Evolutionary conservation across 352 stramenopile genomes (phyloP), one percentile per base, ranked within the genome.

Genomic region (Globisporangium polare): DNA sequence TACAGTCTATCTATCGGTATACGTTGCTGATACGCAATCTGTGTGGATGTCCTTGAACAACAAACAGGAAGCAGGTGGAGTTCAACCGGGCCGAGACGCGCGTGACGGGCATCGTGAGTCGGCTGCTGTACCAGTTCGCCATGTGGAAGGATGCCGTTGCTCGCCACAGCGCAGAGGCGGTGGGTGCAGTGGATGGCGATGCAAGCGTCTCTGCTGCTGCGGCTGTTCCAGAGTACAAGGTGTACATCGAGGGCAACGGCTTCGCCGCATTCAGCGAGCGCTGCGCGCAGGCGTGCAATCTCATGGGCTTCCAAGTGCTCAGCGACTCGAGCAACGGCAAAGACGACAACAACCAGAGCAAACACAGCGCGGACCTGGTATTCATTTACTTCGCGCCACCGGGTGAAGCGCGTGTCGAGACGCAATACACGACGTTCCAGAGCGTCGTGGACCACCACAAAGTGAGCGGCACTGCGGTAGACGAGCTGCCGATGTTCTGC

Each of bases 121-220:
- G 86, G 18, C 63, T 95, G 37, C 65, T 95, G 31, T 95, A 95
- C 68, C 74, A 87, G 13, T 70, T 84, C 57, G 73, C 74, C 8
- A 58, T 79, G 18, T 90, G 80, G 77, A 60, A 60, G 53, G 20
- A 62, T 72, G 26, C 60, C 66, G 37, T 68, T 65, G 1, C 65
- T 73, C 51, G 63, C 63, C 18, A 43, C 66, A 50, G 20, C 22
- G 15, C 17, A 46, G 2, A 58, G 13, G 7, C 58, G 22, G 49
- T 0, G 42, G 24, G 20, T 0, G 15, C 13, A 1, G 3, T 46
- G 7, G 41, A 46, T 46, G 41, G 41, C 7, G 41, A 46, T 46
- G 10, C 17, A 20, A 22, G 15, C 3, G 37, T 7, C 29, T 9
- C 41, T 18, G 24, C 2, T 12, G 8, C 29, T 20, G 13, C 15